Base-by-base conservation (phyloP, 306 rosid species). In the Begonia peltatifolia region DNA sequence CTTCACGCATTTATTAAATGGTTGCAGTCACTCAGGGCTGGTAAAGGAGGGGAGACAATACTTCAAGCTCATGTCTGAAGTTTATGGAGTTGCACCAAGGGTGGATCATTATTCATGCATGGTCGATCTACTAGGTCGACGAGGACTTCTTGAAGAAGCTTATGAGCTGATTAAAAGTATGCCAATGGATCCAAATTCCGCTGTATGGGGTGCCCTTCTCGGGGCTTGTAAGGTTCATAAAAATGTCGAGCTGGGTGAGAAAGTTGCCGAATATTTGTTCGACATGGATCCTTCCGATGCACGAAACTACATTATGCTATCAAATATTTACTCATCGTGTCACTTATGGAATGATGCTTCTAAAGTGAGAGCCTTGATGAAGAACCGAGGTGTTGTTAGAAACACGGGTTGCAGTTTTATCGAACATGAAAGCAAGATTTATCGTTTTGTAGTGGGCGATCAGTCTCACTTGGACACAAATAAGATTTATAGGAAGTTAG, bases 11-110 rank as follows among this genome's bases (percentile, higher is more conserved):
- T 70, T 87, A 71, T 72, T 80, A 62, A 75, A 71, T 72, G 95
- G 86, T 52, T 87, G 93, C 47, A 80, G 95, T 67, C 95, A 87
- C 57, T 77, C 95, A 23, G 95, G 95, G 62, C 86, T 75, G 53
- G 72, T 83, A 42, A 46, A 60, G 38, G 81, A 78, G 53, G 94
- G 93, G 15, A 82, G 67, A 57, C 49, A 65, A 62, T 83, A 78
- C 63, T 83, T 83, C 70, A 61, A 47, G 54, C 52, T 58, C 25
- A 83, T 87, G 93, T 50, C 75, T 55, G 64, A 66, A 56, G 77
- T 75, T 50, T 74, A 73, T 67, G 60, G 66, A 60, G 52, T 83
- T 63, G 75, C 73, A 49, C 86, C 84, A 9, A 63, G 78, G 50
- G 44, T 82, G 71, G 87, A 78, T 67, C 95, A 87, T 52, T 80